Percentiles rank a stretch among this genome's conserved stretches.
Conservation (phyloP, 1,284 basidiomycete genomes). For the Hymenochaete sp. region DNA sequence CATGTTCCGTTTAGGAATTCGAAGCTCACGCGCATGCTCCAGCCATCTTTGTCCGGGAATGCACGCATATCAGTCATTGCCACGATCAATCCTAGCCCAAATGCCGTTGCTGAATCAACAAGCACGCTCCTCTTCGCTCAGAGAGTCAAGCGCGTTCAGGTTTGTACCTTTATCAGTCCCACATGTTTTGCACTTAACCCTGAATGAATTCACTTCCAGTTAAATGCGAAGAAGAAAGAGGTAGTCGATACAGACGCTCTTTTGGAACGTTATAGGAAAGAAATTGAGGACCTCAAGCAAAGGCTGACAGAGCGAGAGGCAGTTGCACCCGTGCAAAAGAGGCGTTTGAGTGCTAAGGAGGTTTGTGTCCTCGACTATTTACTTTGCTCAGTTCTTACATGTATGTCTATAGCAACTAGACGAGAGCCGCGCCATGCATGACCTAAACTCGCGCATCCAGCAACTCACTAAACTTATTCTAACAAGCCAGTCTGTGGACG, state of each 20-base stretch:
- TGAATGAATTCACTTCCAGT: slow-evolving; percentile 31
- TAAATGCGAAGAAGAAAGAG: slow-evolving; percentile 89
- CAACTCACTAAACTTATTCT: slow-evolving; percentile 83
- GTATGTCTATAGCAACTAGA: slow-evolving; percentile 53
- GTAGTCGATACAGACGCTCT: slow-evolving; percentile 88
- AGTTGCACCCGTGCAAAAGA: slow-evolving; percentile 36
- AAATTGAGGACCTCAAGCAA: slow-evolving; percentile 78
- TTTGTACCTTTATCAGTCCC: slow-evolving; percentile 22
- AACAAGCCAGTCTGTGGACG: slow-evolving; percentile 73
- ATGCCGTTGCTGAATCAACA: slow-evolving; percentile 70
- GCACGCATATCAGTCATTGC: slow-evolving; percentile 95
- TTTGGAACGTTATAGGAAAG: slow-evolving; percentile 83
- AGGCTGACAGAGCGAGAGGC: slow-evolving; percentile 60
- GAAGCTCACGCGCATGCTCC: slow-evolving; percentile 88
- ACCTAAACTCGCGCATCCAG: slow-evolving; percentile 71
- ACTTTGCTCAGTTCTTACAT: slow-evolving; percentile 7
- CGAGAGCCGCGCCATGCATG: slow-evolving; percentile 70
- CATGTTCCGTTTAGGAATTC: slow-evolving; percentile 95
- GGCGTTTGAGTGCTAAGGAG: slow-evolving; percentile 63
- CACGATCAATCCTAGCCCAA: slow-evolving; percentile 79
- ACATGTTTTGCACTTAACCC: neutral
- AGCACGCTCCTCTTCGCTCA: slow-evolving; percentile 86
- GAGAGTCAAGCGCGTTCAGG: slow-evolving; percentile 75
- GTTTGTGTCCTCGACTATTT: slow-evolving; percentile 28
- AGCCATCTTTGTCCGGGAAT: slow-evolving; percentile 90